Conservation (phyloP, 2,329 filamentous ascomycete genomes). For the Claviceps spartinae region DNA sequence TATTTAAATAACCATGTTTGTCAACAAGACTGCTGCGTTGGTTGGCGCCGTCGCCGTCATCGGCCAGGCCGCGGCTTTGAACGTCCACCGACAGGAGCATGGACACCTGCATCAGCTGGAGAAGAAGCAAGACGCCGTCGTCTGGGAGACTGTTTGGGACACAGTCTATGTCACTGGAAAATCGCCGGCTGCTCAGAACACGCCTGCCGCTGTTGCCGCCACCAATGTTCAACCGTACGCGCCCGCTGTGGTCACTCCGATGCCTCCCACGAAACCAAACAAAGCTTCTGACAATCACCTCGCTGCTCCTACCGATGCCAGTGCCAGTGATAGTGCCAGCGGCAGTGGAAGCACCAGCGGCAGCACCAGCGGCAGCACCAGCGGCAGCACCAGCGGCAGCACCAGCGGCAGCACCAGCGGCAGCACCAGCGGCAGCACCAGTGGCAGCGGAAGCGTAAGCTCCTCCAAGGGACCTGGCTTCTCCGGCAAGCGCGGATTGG, state of each 20-base stretch:
- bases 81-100: constrained; percentile 24
- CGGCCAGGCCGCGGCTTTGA: constrained; percentile 29
- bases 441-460: background rate
- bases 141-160: constrained; percentile 27
- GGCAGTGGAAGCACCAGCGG: no score
- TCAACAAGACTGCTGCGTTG: constrained; percentile 28
- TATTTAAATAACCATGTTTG: constrained; percentile 23
- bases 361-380: no score
- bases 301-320: no score
- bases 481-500: constrained; percentile 48
- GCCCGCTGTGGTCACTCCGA: constrained; percentile 8
- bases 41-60: constrained; percentile 29
- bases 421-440: no score
- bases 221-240: constrained; percentile 23
- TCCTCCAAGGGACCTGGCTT: constrained; percentile 9
- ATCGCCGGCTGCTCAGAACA: constrained; percentile 8
- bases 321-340: no score
- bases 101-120: constrained; percentile 18
- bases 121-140: constrained; percentile 21
- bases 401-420: no score
- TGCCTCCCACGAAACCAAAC: no score
- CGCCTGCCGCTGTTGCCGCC: constrained; percentile 3
- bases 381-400: no score
- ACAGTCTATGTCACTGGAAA: constrained; percentile 23
- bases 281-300: no score